A percentile compares a stretch with the other conserved stretches of the same genome.
Evolutionary conservation across 306 rosid species (phyloP).

Genomic region (Fagus crenata): DNA sequence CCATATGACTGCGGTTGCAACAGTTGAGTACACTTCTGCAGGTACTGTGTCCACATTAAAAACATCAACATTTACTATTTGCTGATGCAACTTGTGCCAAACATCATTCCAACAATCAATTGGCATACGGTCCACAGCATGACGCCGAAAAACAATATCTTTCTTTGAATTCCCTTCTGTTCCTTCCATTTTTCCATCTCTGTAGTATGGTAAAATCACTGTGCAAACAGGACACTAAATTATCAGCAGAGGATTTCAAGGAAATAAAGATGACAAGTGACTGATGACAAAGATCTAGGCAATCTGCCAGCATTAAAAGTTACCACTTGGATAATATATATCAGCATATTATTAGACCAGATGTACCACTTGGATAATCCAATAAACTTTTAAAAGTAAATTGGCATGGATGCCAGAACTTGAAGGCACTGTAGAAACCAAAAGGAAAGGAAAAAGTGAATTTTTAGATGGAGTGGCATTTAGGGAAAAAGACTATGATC

Average conservation of each 20-base stretch:
- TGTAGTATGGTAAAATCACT: conserved; percentile 92
- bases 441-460: not conserved
- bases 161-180: conserved; percentile 47
- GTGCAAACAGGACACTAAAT: conserved; percentile 31
- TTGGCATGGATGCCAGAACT: not conserved
- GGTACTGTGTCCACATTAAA: conserved; percentile 74
- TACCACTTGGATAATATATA: not conserved
- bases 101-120: conserved; percentile 96
- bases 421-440: not conserved
- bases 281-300: not conserved
- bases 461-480: not conserved
- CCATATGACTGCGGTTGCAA: conserved; percentile 94
- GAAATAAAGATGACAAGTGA: conserved; percentile 19
- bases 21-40: conserved; percentile 75
- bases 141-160: conserved; percentile 82
- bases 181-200: conserved; percentile 48
- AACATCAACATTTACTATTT: conserved; percentile 86
- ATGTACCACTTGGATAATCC: conserved; percentile 10
- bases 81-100: conserved; percentile 94
- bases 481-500: not conserved
- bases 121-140: conserved; percentile 81
- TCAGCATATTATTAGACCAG: not conserved
- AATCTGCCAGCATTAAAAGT: conserved; percentile 13
- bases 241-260: conserved; percentile 23
- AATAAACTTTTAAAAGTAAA: not conserved